phyloP scores from a whole-genome alignment of 352 stramenopile species.

The Globisporangium paddicum region DNA sequence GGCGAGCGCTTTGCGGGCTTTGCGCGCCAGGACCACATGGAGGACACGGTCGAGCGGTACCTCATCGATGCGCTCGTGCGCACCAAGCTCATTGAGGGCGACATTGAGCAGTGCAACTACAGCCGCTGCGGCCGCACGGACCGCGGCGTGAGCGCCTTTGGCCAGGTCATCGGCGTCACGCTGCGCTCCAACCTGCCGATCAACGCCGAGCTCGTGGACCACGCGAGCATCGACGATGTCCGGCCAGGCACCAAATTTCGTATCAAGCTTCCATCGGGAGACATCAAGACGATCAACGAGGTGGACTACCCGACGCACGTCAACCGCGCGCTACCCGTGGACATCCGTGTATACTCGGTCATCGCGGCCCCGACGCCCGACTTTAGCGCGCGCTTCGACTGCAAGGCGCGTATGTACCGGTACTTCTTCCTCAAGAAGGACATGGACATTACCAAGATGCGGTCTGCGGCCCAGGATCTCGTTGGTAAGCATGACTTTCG shows the following conservation, averaged over 20 bases:
- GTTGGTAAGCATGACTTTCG: constrained; percentile 97
- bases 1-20: constrained; percentile 88
- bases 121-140: constrained; percentile 97
- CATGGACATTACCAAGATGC: constrained; percentile 85
- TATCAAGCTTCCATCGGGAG: constrained; percentile 45
- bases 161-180: constrained; percentile 67
- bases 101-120: constrained; percentile 83
- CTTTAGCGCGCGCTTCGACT: constrained; percentile 96
- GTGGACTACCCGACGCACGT: constrained; percentile 96
- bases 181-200: constrained; percentile 75
- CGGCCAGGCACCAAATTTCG: constrained; percentile 54
- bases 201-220: constrained; percentile 56
- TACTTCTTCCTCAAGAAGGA: constrained; percentile 94
- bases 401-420: constrained; percentile 91
- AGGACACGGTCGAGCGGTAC: constrained; percentile 92
- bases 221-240: constrained; percentile 64
- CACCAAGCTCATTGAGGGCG: constrained; percentile 85
- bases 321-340: constrained; percentile 93
- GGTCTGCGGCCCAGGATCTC: constrained; percentile 76
- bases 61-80: constrained; percentile 93
- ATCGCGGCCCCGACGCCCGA: constrained; percentile 67
- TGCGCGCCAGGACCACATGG: constrained; percentile 82
- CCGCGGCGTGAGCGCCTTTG: constrained; percentile 91
- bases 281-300: constrained; percentile 83
- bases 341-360: constrained; percentile 85